Percentiles rank a stretch among this genome's conserved stretches.
These are phyloP conservation scores for Choiromyces venosus DNA, from an alignment of 495 filamentous ascomycete genomes.

Conservation along the genomic window DNA sequence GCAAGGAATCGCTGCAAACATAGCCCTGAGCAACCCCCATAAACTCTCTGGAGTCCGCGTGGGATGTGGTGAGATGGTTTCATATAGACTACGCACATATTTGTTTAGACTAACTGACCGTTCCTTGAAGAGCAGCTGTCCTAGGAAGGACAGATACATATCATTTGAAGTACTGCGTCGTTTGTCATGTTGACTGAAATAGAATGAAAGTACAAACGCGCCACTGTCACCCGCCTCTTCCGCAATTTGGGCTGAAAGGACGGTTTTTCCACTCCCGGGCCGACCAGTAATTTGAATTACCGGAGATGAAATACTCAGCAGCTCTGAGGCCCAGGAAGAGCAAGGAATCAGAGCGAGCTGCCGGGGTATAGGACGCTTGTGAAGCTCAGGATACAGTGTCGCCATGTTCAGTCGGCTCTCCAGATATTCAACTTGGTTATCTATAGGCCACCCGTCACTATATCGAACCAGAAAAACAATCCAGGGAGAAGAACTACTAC, in stretches of 20 bases:
- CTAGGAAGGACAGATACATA: neutral
- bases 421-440: neutral
- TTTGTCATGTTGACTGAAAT: neutral
- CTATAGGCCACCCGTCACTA: neutral
- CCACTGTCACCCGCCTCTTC: neutral
- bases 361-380: neutral
- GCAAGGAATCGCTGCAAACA: neutral
- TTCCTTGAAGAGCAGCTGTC: slow-evolving; percentile 3
- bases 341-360: neutral
- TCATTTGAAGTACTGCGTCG: slow-evolving; percentile 1
- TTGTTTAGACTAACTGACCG: slow-evolving; percentile 2
- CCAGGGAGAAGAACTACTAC: neutral
- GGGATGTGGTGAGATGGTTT: neutral
- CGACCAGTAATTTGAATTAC: neutral
- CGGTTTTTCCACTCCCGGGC: neutral
- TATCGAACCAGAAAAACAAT: neutral
- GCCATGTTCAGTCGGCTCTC: neutral
- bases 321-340: neutral
- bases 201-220: slow-evolving; percentile 1
- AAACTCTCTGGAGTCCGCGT: neutral
- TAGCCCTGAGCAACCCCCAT: neutral
- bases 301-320: slow-evolving; percentile 1
- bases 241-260: neutral
- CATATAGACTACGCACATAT: slow-evolving; percentile 3
- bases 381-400: neutral